Evolutionary conservation across 768 basidiomycete species (phyloP), one percentile per base, ranked within the genome.

Genomic region (Calvatia gigantea): DNA sequence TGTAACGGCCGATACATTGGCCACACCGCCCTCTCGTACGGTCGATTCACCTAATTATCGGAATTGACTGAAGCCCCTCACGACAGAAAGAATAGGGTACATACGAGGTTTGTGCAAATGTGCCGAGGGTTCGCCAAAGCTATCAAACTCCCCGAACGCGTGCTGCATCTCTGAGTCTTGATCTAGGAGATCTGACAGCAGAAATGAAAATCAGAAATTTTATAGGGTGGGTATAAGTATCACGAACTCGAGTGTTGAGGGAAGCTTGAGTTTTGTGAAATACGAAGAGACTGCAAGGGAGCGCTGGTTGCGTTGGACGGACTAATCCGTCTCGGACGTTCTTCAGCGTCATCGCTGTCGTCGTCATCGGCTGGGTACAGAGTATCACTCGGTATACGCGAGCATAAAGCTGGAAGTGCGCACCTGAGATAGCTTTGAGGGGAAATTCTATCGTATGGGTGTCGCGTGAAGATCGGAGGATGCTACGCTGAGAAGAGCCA

Each of bases 111-210:
- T 19, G 15, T 28, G 45, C 14, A 15, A 43, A 47, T 59, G 35
- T 8, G 56, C 56, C 19, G 62, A 63, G 37, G 75, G 74, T 33
- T 67, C 75, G 33, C 81, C 83, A 58, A 73, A 82, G 61, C 76
- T 82, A 51, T 82, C 79, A 55, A 83, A 63, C 19, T 74, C 80
- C 27, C 79, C 74, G 62, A 89, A 80, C 8, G 75, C 81, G 50
- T 79, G 76, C 51, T 83, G 84, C 87, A 89, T 89, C 61, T 85
- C 85, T 2, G 86, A 85, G 61, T 89, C 84, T 53, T 81, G 77
- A 19, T 87, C 85, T 54, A 89, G 67, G 14, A 88, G 72, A 70
- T 89, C 86, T 89, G 42, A 11, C 4, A 38, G 23, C 15, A 32
- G n/a, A 38, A 43, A n/a, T 32, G 54, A 54, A 62, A 52, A 8